Evolutionary conservation across 2,329 filamentous ascomycete genomes (phyloP), one percentile per base, ranked within the genome.

Genomic region (Akanthomyces dipterigenus): DNA sequence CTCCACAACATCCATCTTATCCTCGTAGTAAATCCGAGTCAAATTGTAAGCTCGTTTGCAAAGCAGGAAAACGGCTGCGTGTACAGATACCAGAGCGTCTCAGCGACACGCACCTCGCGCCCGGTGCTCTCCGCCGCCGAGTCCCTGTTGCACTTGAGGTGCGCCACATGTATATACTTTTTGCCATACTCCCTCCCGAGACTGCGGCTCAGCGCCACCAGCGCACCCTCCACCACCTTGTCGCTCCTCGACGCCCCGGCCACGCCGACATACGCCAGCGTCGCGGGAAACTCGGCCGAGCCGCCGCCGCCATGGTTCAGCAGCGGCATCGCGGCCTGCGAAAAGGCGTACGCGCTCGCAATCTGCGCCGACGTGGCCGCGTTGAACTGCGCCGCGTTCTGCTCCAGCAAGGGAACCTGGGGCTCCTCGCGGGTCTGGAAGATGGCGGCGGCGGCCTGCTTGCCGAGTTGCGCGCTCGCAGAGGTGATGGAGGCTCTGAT

Each of bases 141-240:
- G 28, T 28, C 45, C 20, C 51, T 49, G 26, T 34, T 55, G 16
- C 48, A 57, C n/a, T 54, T 58, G 1, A 62, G 5, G 14, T 62
- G 54, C 3, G 54, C 48, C 1, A 62, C 55, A 31, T 62, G 61
- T 12, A 62, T 45, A 14, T 24, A 50, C 49, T 59, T 62, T 28
- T 56, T 56, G 0, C 61, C 61, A 26, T 40, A 59, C 34, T 62
- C 61, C 4, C 61, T 20, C 5, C 54, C 61, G 1, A 62, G 48
- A 20, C 61, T 62, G 38, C 61, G 61, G 22, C 53, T 58, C 55
- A 62, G 28, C n/a, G 61, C 61, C 3, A 62, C 49, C n/a, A 62
- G 42, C 26, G 61, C 61, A 34, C 43, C 55, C 9, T 62, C 61
- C 9, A 53, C 38, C 20, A 62, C 26, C 22, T n/a, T 38, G 18